A percentile compares a stretch with the other conserved stretches of the same genome.
phyloP scores from a whole-genome alignment of 129 eudicot species.

The Sambucus nigra region DNA sequence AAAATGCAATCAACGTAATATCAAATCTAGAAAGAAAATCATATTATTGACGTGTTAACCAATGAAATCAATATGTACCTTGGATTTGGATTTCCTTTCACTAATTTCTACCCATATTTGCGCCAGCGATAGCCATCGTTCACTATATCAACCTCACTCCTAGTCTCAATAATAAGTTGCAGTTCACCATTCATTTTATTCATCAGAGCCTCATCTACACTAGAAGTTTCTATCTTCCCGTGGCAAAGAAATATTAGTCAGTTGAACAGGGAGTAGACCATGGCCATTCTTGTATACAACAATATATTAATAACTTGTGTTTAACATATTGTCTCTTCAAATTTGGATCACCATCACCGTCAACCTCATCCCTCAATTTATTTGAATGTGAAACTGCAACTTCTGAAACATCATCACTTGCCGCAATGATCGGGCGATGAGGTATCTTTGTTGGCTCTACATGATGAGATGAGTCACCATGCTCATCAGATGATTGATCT shows the following conservation, averaged over 20 bases:
- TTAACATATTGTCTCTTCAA: conserved; percentile 64
- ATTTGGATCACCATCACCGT: conserved; percentile 31
- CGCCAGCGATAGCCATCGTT: conserved; percentile 96
- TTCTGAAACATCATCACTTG: conserved; percentile 17
- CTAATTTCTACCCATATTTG: conserved; percentile 88
- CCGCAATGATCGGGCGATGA: conserved; percentile 18
- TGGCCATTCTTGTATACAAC: not conserved
- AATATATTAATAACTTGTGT: conserved; percentile 1
- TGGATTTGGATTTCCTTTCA: conserved; percentile 82
- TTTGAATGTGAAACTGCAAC: conserved; percentile 29
- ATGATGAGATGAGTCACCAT: conserved; percentile 22
- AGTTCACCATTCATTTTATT: conserved; percentile 41
- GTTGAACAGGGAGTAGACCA: conserved; percentile 1
- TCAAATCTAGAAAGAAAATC: no score
- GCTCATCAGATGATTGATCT: conserved; percentile 35
- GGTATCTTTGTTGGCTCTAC: conserved; percentile 25
- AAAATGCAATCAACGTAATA: no score
- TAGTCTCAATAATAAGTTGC: conserved; percentile 64
- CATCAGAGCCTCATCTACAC: conserved; percentile 24
- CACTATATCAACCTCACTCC: conserved; percentile 75
- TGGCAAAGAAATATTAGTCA: conserved; percentile 1
- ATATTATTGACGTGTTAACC: no score
- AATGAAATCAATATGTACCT: conserved; percentile 35
- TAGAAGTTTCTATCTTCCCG: conserved; percentile 54
- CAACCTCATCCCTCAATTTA: conserved; percentile 22